Evolutionary conservation across 352 stramenopile species (phyloP), one percentile per base, ranked within the genome.

Genomic region (Pythium aquatile): DNA sequence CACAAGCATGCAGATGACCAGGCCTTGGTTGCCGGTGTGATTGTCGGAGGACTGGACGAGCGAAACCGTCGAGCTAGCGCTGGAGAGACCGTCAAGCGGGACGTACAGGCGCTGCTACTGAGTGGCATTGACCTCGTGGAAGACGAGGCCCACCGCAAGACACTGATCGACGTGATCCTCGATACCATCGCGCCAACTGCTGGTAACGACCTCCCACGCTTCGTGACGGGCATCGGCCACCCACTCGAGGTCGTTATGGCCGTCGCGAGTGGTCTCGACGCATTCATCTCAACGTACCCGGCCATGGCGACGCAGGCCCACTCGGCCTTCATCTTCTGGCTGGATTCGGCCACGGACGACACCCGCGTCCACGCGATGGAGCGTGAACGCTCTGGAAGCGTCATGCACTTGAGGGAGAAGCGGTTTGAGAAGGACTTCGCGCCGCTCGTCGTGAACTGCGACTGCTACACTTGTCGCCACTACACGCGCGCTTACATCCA

Each of bases 401-500:
- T 90, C 58, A 59, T 95, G 53, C 81, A 92, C 55, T 54, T 95
- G 35, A 80, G 81, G 17, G 84, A 93, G 67, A 74, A 66, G 62
- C 73, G 73, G 9, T 91, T 87, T 48, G 74, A 78, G 24, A 78
- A 77, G 17, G 86, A 95, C 70, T 81, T 85, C 61, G 61, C 66
- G 13, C 84, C 86, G 30, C 58, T 95, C 24, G 63, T 91, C 42
- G 69, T 55, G 2, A 78, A 75, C 40, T 95, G 86, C 61, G 65
- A 82, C 26, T 95, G 86, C 71, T 93, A 87, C 64, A 77, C 83
- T 8, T 95, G 86, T 66, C 69, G 72, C 42, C 73, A 88, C 61
- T 90, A 91, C 65, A 89, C 78, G 64, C 81, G 89, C 29, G 84
- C 88, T 30, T 98, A 98, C 70, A 79, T 98, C 33, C 91, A 98